These are phyloP conservation scores for Phellopilus nigrolimitatus DNA, from an alignment of 1,284 basidiomycete species.

Conservation along the genomic window DNA sequence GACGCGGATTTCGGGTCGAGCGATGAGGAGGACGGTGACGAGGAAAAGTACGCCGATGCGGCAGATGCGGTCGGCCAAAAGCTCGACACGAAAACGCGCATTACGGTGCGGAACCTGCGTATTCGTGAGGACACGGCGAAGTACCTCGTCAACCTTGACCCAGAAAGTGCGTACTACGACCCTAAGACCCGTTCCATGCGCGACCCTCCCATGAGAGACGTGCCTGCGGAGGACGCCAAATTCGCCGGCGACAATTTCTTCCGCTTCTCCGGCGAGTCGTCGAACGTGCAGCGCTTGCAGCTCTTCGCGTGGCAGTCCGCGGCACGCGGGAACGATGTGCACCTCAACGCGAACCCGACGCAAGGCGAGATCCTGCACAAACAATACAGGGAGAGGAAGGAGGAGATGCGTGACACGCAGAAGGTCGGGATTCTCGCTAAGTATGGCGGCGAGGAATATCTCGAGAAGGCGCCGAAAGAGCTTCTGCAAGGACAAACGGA, in stretches of 20 bases:
- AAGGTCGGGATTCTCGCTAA: constrained; percentile 84
- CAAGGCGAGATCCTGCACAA: constrained; percentile 90
- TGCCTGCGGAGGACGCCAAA: constrained; percentile 81
- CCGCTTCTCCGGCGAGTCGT: constrained; percentile 86
- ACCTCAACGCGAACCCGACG: constrained; percentile 95
- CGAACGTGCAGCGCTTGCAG: constrained; percentile 87
- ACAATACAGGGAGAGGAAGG: constrained; percentile 90
- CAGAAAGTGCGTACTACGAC: constrained; percentile 96
- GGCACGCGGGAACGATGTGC: constrained; percentile 89
- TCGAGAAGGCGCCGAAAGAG: constrained; percentile 85
- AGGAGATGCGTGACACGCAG: constrained; percentile 81
- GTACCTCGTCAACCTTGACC: constrained; percentile 96
- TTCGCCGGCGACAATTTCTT: constrained; percentile 98
- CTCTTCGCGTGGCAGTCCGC: constrained; percentile 98
- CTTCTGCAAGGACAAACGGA: constrained; percentile 92
- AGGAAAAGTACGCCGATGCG: constrained; percentile 96
- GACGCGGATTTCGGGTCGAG: constrained; percentile 95
- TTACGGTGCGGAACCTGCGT: constrained; percentile 96
- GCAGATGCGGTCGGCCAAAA: constrained; percentile 98
- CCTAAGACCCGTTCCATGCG: constrained; percentile 99
- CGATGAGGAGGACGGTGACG: constrained; percentile 91
- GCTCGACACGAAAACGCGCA: constrained; percentile 95
- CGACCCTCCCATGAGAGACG: constrained; percentile 81
- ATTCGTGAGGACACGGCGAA: constrained; percentile 99
- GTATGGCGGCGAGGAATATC: constrained; percentile 94